Percentiles rank a stretch among this genome's conserved stretches.
Conservation (phyloP, 2,329 filamentous ascomycete species). For the Sphaceloma murrayae region DNA sequence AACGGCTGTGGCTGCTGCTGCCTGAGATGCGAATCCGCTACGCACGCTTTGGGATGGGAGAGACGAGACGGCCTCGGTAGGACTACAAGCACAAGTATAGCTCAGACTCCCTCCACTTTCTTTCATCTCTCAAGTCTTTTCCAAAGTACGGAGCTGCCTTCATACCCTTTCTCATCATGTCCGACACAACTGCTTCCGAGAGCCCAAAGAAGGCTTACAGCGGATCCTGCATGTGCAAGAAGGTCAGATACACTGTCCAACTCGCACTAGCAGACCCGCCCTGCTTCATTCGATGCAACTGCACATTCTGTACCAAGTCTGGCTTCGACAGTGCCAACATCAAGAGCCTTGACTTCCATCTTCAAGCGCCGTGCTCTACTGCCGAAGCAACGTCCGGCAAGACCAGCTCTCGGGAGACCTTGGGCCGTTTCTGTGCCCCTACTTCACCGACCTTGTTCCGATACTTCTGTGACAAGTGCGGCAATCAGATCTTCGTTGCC, state of each 20-base stretch:
- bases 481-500: neutral
- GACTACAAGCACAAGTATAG: too few relatives aligned
- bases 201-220: constrained; percentile 14
- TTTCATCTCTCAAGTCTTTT: neutral
- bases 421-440: constrained; percentile 1
- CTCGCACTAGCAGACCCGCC: constrained; percentile 6
- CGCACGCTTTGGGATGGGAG: too few relatives aligned
- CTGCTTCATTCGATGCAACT: constrained; percentile 2
- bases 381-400: constrained; percentile 5
- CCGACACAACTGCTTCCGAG: neutral
- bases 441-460: constrained; percentile 7
- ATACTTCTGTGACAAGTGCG: constrained; percentile 14
- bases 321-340: neutral
- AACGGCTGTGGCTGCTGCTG: constrained; percentile 8
- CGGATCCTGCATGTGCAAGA: constrained; percentile 14
- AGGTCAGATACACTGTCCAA: constrained; percentile 14
- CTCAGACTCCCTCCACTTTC: too few relatives aligned
- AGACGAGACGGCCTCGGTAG: too few relatives aligned
- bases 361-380: constrained; percentile 7
- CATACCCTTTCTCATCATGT: neutral
- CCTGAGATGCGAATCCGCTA: too few relatives aligned
- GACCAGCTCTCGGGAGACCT: neutral
- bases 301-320: constrained; percentile 9
- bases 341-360: constrained; percentile 4
- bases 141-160: neutral